These are phyloP conservation scores for Sporothrix euskadiensis DNA, from an alignment of 2,329 filamentous ascomycete species.

Conservation along the genomic window DNA sequence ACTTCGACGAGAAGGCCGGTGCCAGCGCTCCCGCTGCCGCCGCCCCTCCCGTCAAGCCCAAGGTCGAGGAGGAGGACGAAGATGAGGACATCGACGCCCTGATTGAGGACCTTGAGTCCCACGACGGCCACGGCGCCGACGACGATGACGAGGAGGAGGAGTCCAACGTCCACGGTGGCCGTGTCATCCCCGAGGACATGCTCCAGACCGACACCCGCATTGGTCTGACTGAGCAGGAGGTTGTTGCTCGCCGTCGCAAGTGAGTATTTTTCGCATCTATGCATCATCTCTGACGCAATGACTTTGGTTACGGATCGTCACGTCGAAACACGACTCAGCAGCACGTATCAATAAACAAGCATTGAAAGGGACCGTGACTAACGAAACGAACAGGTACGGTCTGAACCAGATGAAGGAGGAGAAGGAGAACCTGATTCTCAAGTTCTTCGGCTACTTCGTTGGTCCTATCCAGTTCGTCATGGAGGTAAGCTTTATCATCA, in stretches of 20 bases:
- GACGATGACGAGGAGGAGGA: conserved; percentile 60
- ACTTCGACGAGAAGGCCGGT: conserved; percentile 63
- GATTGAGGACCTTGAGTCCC: conserved; percentile 82
- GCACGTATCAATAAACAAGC: background rate
- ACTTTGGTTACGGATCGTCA: background rate
- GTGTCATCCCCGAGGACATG: conserved; percentile 64
- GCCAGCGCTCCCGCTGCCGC: conserved; percentile 31
- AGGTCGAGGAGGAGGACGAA: conserved; percentile 62
- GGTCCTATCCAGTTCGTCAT: conserved; percentile 93
- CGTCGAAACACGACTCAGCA: background rate
- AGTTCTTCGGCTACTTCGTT: conserved; percentile 80
- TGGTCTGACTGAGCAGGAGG: conserved; percentile 71
- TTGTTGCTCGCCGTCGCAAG: conserved; percentile 63
- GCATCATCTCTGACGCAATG: background rate
- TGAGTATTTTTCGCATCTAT: conserved; percentile 39
- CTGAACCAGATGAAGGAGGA: conserved; percentile 87
- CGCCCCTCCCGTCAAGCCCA: conserved; percentile 44
- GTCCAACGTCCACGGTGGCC: conserved; percentile 51
- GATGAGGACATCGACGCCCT: conserved; percentile 83
- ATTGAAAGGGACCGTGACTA: background rate
- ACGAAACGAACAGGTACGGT: conserved; percentile 50
- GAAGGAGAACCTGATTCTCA: conserved; percentile 80
- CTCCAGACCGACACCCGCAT: conserved; percentile 72
- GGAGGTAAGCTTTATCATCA: conserved; percentile 62
- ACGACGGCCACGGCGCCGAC: conserved; percentile 68